These are phyloP conservation scores for Chalciporus piperatus DNA, from an alignment of 768 basidiomycete species.

Conservation along the genomic window DNA sequence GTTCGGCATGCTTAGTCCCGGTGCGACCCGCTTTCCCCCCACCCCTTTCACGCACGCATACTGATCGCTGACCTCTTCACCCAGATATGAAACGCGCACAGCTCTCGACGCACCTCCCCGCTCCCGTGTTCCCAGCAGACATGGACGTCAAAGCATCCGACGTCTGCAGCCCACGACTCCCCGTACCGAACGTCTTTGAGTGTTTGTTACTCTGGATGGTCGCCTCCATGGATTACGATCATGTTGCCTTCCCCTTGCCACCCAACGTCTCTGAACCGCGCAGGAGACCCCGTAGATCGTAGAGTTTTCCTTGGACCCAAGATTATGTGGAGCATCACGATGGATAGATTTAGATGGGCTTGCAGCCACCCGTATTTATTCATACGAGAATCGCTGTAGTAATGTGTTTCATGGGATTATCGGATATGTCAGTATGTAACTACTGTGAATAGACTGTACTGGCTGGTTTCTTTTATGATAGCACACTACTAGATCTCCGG, in stretches of 20 bases:
- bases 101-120: conserved; percentile 7
- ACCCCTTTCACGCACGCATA: neutral
- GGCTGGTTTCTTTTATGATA: too few species aligned
- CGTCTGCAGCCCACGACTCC: neutral
- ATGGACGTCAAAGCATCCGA: neutral
- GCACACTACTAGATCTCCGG: too few species aligned
- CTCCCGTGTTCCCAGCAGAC: conserved; percentile 10
- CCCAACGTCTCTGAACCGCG: neutral
- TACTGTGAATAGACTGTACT: too few species aligned
- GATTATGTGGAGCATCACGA: too few species aligned
- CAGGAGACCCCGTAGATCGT: too few species aligned
- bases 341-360: too few species aligned
- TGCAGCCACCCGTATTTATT: too few species aligned
- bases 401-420: too few species aligned
- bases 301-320: too few species aligned
- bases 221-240: neutral
- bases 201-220: conserved; percentile 10
- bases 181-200: conserved; percentile 12
- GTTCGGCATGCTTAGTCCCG: conserved; percentile 10
- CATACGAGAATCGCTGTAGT: too few species aligned
- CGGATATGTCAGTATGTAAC: too few species aligned
- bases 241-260: neutral
- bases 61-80: neutral
- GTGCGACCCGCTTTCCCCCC: neutral
- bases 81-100: conserved; percentile 9